Base-by-base conservation (phyloP, 352 stramenopile species). In the Pythium pectinolyticum region DNA sequence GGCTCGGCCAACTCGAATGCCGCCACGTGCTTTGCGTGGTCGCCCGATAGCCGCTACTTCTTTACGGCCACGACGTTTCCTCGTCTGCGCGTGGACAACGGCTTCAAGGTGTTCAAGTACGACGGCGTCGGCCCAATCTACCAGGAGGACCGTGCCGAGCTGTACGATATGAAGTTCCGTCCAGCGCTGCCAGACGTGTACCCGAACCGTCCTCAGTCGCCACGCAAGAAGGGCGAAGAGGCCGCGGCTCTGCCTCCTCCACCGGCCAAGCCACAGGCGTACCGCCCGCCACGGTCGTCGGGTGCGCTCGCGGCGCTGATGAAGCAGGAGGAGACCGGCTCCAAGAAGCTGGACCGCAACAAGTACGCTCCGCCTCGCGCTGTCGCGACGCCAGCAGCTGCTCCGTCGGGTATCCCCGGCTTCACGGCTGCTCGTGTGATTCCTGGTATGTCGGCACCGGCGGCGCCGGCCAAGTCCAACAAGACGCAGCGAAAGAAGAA, bases 41-140 rank as follows among this genome's bases (percentile, higher is more conserved):
- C 89, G 20, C 95, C 97, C 3, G 94, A 98, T 70, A 97, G 86
- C 41, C 82, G 94, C 43, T 97, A 95, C 74, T 99, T 99, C 66
- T 71, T 97, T 37, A 98, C 96, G 37, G 94, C 91, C 20, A 99
- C 96, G 22, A 98, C 94, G 20, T 98, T 97, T 61, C 97, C 97
- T n/a, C 88, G 97, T 43, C 97, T 99, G 82, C 98, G 98, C 79
- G 97, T 99, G 11, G 97, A 99, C 73, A 99, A 99, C 73, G 94
- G 94, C 51, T 93, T 98, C 27, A 94, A 97, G 69, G 63, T 99
- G 5, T 99, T 98, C 78, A 86, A 86, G 50, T 99, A 99, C 76
- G 96, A 99, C 73, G 97, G 97, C 41, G 76, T 74, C 14, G 91
- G 90, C 12, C 90, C 90, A 20, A 88, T 98, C 66, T 72, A 89